Evolutionary conservation across 2,329 filamentous ascomycete genomes (phyloP).

Genomic region (Ophiosphaerella narmari): DNA sequence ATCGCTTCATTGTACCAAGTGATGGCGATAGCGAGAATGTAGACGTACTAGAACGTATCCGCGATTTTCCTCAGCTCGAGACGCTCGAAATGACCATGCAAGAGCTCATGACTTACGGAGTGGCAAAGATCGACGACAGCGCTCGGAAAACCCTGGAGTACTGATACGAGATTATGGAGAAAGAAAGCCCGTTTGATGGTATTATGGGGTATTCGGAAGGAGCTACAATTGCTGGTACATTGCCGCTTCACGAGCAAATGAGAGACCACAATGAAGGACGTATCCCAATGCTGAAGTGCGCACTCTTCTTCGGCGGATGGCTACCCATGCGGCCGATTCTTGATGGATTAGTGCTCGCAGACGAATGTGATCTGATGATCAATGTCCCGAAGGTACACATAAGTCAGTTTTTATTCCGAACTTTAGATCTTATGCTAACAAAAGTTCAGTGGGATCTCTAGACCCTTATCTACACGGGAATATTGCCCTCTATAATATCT

Average conservation of each 20-base stretch:
- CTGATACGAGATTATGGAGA: conserved; percentile 24
- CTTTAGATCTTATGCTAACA: not conserved
- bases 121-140: conserved; percentile 34
- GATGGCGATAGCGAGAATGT: conserved; percentile 16
- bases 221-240: conserved; percentile 58
- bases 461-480: conserved; percentile 67
- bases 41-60: conserved; percentile 52
- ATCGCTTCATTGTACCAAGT: conserved; percentile 28
- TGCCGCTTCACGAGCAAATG: conserved; percentile 30
- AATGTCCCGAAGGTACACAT: conserved; percentile 51
- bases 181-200: conserved; percentile 51
- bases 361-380: conserved; percentile 48
- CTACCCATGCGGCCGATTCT: conserved; percentile 46
- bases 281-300: conserved; percentile 47
- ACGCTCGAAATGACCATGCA: conserved; percentile 63
- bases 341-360: conserved; percentile 42
- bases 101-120: conserved; percentile 50
- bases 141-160: conserved; percentile 25
- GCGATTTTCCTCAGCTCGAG: conserved; percentile 59
- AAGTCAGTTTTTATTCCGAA: conserved; percentile 5
- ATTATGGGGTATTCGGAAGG: conserved; percentile 67
- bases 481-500: conserved; percentile 48
- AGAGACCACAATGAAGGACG: conserved; percentile 20
- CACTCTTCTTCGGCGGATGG: conserved; percentile 56
- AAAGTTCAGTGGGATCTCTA: conserved; percentile 26